Conservation (phyloP, 352 stramenopile species). For the Elongisporangium undulatum region DNA sequence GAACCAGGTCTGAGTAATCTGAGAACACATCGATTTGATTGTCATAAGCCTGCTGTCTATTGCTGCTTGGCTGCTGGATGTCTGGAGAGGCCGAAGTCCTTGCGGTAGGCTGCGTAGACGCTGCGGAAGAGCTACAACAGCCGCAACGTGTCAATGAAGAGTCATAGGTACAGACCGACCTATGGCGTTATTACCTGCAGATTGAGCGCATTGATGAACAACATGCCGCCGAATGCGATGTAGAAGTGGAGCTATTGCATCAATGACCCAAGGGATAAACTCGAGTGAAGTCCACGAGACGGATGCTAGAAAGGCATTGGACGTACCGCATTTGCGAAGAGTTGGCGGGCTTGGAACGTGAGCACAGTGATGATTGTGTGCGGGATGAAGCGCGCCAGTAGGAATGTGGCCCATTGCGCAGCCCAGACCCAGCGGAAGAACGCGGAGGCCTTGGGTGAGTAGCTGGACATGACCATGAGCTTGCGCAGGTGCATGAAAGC, state of each 20-base stretch:
- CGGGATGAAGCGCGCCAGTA: conserved; percentile 31
- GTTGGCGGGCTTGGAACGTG: conserved; percentile 29
- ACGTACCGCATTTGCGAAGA: conserved; percentile 46
- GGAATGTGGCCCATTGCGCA: conserved; percentile 55
- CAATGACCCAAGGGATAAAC: not conserved
- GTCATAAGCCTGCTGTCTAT: not conserved
- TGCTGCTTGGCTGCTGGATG: not conserved
- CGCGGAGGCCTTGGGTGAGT: conserved; percentile 20
- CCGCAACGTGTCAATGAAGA: not conserved
- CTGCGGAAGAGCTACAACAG: conserved; percentile 44
- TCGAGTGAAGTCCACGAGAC: too few species aligned
- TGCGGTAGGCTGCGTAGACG: conserved; percentile 46
- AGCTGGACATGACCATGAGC: conserved; percentile 65
- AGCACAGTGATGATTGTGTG: conserved; percentile 39
- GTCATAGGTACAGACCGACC: not conserved
- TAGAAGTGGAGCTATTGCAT: conserved; percentile 40
- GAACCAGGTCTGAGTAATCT: not conserved
- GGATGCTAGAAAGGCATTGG: not conserved
- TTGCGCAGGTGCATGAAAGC: conserved; percentile 74
- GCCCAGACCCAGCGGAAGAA: conserved; percentile 41
- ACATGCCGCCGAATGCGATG: conserved; percentile 72
- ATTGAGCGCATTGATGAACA: conserved; percentile 76
- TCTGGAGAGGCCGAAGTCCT: conserved; percentile 20
- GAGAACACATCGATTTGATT: not conserved
- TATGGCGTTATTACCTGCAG: conserved; percentile 22